These are phyloP conservation scores for Trichoderma gamsii DNA, from an alignment of 495 filamentous ascomycete genomes.

Conservation along the genomic window DNA sequence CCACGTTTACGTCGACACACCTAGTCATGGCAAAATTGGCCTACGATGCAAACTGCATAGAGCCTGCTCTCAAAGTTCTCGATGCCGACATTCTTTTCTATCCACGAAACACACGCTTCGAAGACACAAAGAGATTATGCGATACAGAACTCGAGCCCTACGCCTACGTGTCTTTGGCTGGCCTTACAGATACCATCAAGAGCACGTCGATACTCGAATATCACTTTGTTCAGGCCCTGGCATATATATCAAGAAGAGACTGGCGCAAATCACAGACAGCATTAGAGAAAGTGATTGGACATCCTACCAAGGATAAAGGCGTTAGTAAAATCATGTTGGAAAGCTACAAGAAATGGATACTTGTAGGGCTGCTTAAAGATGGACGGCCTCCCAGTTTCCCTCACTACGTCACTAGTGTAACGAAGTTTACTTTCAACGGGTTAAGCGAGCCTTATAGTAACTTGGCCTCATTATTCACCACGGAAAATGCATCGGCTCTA, in stretches of 20 bases:
- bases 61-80: conserved; percentile 56
- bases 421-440: conserved; percentile 51
- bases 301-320: conserved; percentile 50
- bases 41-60: conserved; percentile 44
- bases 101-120: conserved; percentile 35
- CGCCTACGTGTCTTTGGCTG: conserved; percentile 49
- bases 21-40: conserved; percentile 56
- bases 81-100: conserved; percentile 64
- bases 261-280: conserved; percentile 69
- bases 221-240: conserved; percentile 69
- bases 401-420: conserved; percentile 31
- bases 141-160: conserved; percentile 31
- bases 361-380: conserved; percentile 65
- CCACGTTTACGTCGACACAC: conserved; percentile 64
- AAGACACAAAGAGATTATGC: conserved; percentile 22
- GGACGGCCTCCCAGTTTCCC: conserved; percentile 54
- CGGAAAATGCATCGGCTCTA: conserved; percentile 49
- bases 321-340: conserved; percentile 76
- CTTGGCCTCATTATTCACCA: conserved; percentile 62
- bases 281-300: conserved; percentile 61
- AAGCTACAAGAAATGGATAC: conserved; percentile 87
- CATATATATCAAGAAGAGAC: conserved; percentile 65
- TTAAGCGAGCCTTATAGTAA: conserved; percentile 64
- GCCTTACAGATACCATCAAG: conserved; percentile 52
- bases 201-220: conserved; percentile 64